A percentile compares a stretch with the other conserved stretches of the same genome.
Evolutionary conservation across 305 asterid genomes (phyloP).

Genomic region (Fraxinus sp.): DNA sequence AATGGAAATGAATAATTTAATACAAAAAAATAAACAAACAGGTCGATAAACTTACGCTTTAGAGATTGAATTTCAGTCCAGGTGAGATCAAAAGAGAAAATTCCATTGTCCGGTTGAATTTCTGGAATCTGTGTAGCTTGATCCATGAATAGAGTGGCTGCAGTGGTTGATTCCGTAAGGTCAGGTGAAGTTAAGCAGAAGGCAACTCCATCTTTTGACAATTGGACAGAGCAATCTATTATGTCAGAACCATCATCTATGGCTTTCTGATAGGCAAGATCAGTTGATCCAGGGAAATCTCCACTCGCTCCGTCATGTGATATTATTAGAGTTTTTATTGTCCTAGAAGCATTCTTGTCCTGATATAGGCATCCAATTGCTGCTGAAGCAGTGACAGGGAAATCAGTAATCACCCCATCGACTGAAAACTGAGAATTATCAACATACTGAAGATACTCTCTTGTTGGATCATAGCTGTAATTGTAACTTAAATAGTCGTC

Average conservation of each 20-base stretch:
- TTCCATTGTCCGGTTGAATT: constrained; percentile 58
- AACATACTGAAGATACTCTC: constrained; percentile 67
- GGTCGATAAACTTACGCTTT: constrained; percentile 48
- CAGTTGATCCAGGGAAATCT: constrained; percentile 76
- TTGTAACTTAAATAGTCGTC: constrained; percentile 65
- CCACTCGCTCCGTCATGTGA: constrained; percentile 94
- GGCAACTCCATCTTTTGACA: constrained; percentile 79
- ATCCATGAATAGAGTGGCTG: constrained; percentile 57
- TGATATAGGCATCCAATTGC: constrained; percentile 67
- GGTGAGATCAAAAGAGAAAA: constrained; percentile 78
- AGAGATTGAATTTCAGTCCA: constrained; percentile 79
- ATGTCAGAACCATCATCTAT: constrained; percentile 83
- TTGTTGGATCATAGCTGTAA: constrained; percentile 78
- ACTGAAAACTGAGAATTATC: constrained; percentile 70
- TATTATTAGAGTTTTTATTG: constrained; percentile 49
- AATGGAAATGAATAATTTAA: not conserved
- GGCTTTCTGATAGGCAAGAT: constrained; percentile 90
- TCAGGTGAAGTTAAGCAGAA: constrained; percentile 80
- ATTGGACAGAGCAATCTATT: constrained; percentile 85
- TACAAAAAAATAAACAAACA: not conserved
- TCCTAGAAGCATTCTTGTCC: constrained; percentile 53
- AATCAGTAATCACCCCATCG: constrained; percentile 80
- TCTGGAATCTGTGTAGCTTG: constrained; percentile 45
- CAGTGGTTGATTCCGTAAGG: constrained; percentile 69
- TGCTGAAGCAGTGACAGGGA: constrained; percentile 83